Evolutionary conservation across 768 basidiomycete species (phyloP).

Genomic region (Termitomyces sp.): DNA sequence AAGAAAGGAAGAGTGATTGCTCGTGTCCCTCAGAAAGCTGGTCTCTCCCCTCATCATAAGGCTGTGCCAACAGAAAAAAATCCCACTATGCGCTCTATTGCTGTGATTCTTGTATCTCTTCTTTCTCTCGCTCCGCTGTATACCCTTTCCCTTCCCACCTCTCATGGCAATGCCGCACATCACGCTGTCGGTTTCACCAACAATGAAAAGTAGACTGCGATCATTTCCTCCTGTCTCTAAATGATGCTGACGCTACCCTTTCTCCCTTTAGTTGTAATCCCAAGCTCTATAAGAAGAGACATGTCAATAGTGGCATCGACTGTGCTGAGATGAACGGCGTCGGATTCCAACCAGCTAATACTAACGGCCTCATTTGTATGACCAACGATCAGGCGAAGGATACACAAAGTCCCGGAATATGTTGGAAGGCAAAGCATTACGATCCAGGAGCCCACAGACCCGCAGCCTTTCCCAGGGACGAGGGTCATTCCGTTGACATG

Average conservation of each 20-base stretch:
- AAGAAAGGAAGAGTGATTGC: neutral
- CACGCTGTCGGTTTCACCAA: neutral
- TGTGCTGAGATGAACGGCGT: neutral
- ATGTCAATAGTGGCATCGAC: neutral
- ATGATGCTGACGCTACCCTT: neutral
- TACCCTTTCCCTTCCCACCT: conserved; percentile 2
- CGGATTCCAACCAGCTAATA: neutral
- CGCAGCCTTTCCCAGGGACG: neutral
- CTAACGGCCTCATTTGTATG: neutral
- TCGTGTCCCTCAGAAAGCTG: conserved; percentile 3
- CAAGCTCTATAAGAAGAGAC: neutral
- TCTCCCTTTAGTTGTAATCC: neutral
- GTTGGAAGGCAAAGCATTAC: neutral
- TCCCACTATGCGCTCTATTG: neutral
- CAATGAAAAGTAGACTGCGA: neutral
- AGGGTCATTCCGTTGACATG: neutral
- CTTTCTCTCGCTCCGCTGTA: neutral
- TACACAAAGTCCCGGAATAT: neutral
- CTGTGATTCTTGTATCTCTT: neutral
- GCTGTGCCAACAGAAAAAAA: neutral
- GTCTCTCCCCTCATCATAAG: neutral
- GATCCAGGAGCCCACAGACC: neutral
- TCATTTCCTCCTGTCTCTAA: neutral
- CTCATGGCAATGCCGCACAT: neutral
- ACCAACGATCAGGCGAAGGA: neutral